Evolutionary conservation across 2,329 filamentous ascomycete species (phyloP).

Genomic region (Calonectria pteridis): DNA sequence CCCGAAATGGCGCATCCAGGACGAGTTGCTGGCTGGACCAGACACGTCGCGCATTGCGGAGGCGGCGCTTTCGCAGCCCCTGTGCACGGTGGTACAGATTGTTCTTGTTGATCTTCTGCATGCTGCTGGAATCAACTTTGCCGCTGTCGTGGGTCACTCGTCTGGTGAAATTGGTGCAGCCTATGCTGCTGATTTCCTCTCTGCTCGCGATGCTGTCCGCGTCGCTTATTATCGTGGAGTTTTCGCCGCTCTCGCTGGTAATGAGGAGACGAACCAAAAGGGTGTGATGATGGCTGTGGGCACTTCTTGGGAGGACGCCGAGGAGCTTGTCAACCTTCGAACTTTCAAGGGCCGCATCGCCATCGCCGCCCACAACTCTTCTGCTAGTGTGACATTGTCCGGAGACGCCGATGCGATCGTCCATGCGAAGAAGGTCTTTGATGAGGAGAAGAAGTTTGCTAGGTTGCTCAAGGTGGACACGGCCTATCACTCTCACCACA

Average conservation of each 20-base stretch:
- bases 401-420: slow-evolving; percentile 47
- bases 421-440: slow-evolving; percentile 34
- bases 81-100: slow-evolving; percentile 67
- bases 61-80: slow-evolving; percentile 60
- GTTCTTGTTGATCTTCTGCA: slow-evolving; percentile 53
- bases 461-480: slow-evolving; percentile 56
- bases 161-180: slow-evolving; percentile 55
- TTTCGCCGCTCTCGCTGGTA: background rate
- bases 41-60: slow-evolving; percentile 34
- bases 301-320: slow-evolving; percentile 33
- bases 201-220: slow-evolving; percentile 6
- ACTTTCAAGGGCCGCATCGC: slow-evolving; percentile 34
- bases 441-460: slow-evolving; percentile 31
- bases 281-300: slow-evolving; percentile 43
- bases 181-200: slow-evolving; percentile 49
- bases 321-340: background rate
- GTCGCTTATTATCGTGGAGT: slow-evolving; percentile 28
- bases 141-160: slow-evolving; percentile 52
- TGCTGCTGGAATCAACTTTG: slow-evolving; percentile 44
- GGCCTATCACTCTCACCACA: slow-evolving; percentile 64
- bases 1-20: slow-evolving; percentile 44
- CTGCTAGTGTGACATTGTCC: slow-evolving; percentile 43
- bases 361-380: slow-evolving; percentile 44
- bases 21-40: slow-evolving; percentile 37
- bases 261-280: background rate